Base-by-base conservation (phyloP, 805 yeast genomes). In the Metschnikowia corniflorae region DNA sequence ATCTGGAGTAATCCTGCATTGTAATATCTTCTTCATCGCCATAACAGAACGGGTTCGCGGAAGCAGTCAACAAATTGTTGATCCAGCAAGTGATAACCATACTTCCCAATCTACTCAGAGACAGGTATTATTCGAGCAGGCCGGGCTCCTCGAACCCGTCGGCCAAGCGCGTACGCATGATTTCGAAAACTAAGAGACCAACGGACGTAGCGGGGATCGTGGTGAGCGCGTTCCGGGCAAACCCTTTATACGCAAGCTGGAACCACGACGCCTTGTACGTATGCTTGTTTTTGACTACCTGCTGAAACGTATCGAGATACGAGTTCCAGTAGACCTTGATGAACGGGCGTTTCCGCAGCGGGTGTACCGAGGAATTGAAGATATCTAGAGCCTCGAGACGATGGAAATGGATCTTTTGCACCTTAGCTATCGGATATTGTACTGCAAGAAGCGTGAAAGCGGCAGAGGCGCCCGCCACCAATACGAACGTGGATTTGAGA, bases 131-230 rank as follows among this genome's bases (percentile, higher is more conserved):
- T n/a, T 33, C 39, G 14, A 37, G 26, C 6, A 40, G 31, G 14
- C 35, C 39, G 5, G 24, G 3, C n/a, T 54, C 59, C 2, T 61
- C 66, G 14, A 63, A 42, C 8, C 44, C 37, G 31, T 63, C 70
- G 0, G 67, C 47, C 16, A 68, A 40, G 24, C 63, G 55, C 1
- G 71, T 67, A 55, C 97, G 69, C 72, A 86, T 72, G 15, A 86
- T 80, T 58, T 91, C 97, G 58, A 91, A 78, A 12, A 86, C 86
- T 31, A 91, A 63, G 25, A 91, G 65, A 0, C 96, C 96, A 27
- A 87, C 75, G 27, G 94, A 83, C 1, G 96, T 86, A 2, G 95
- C 86, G 1, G 97, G 97, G 29, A 89, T 76, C 1, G 85, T 78
- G 0, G 86, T 73, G 31, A 85, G 52, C 0, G 95, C 82, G 43